Conservation (phyloP, 2,329 filamentous ascomycete genomes). For the Canariomyces notabilis region DNA sequence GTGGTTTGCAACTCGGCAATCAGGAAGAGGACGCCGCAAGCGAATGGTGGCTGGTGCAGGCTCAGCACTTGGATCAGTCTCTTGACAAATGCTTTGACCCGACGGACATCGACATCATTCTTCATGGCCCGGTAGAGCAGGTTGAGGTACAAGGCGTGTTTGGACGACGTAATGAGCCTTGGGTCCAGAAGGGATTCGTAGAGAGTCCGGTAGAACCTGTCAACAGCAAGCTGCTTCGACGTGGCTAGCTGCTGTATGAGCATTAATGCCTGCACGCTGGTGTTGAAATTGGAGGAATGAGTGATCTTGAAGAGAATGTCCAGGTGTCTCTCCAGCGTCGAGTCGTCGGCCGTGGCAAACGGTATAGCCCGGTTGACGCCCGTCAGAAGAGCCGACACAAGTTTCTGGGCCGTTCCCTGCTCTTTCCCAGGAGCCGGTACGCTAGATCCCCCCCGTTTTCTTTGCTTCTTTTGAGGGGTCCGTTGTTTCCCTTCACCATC, state of each 20-base stretch:
- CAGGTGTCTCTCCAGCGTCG: constrained; percentile 78
- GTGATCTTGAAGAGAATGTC: constrained; percentile 94
- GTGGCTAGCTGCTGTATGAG: constrained; percentile 88
- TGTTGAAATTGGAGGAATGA: constrained; percentile 98
- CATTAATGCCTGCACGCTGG: constrained; percentile 90
- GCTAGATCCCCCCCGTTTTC: constrained; percentile 28
- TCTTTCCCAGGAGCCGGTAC: constrained; percentile 39
- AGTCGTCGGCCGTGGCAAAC: constrained; percentile 77
- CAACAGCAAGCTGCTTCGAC: constrained; percentile 73
- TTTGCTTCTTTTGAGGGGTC: constrained; percentile 26
- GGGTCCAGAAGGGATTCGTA: constrained; percentile 94
- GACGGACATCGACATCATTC: constrained; percentile 80
- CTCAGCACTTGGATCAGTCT: constrained; percentile 81
- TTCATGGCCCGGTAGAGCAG: constrained; percentile 84
- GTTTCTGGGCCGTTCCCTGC: constrained; percentile 78
- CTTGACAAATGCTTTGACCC: constrained; percentile 95
- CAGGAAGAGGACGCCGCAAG: constrained; percentile 88
- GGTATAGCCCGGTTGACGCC: constrained; percentile 95
- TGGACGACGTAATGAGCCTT: constrained; percentile 81
- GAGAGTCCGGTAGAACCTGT: constrained; percentile 90
- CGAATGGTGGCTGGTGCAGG: constrained; percentile 86
- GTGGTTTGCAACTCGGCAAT: constrained; percentile 72
- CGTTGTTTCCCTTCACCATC: constrained; percentile 36
- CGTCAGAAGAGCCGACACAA: constrained; percentile 85
- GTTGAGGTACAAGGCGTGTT: constrained; percentile 93